Conservation (phyloP, 371 early-diverging fungal species). For the Smittium culicis region DNA sequence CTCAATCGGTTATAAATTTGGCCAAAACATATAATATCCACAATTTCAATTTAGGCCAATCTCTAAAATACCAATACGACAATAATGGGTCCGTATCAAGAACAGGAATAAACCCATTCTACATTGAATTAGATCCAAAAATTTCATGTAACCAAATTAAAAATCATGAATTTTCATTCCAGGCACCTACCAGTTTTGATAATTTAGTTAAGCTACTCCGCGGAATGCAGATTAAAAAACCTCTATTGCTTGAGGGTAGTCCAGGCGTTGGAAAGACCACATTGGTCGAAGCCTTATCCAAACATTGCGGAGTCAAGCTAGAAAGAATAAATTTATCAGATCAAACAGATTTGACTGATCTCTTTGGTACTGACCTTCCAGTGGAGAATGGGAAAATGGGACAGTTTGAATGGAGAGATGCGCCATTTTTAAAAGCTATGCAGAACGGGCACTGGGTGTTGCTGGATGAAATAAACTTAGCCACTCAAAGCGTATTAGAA, state of each 20-base stretch:
- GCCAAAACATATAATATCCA: no score
- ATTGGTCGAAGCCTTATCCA: slow-evolving; percentile 76
- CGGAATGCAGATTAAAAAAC: slow-evolving; percentile 84
- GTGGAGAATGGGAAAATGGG: slow-evolving; percentile 76
- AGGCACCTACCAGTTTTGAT: slow-evolving; percentile 78
- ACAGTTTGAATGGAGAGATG: slow-evolving; percentile 93
- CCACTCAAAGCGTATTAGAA: slow-evolving; percentile 98
- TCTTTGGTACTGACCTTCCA: slow-evolving; percentile 96
- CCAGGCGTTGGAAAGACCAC: slow-evolving; percentile 97
- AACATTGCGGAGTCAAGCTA: slow-evolving; percentile 60
- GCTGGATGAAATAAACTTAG: slow-evolving; percentile 98
- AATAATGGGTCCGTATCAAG: not conserved
- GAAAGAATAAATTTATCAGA: slow-evolving; percentile 98
- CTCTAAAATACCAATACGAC: not conserved
- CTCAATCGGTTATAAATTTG: not conserved
- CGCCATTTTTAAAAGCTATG: slow-evolving; percentile 93
- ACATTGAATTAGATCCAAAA: slow-evolving; percentile 27
- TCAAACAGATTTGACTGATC: slow-evolving; percentile 98
- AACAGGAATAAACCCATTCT: slow-evolving; percentile 52
- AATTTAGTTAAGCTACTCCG: slow-evolving; percentile 88
- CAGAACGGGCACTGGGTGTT: slow-evolving; percentile 95
- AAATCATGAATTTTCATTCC: slow-evolving; percentile 56
- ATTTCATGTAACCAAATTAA: not conserved
- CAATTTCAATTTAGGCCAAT: not conserved
- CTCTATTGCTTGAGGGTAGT: slow-evolving; percentile 94